Evolutionary conservation across 2,329 filamentous ascomycete species (phyloP).

Genomic region (Cytospora chrysosperma): DNA sequence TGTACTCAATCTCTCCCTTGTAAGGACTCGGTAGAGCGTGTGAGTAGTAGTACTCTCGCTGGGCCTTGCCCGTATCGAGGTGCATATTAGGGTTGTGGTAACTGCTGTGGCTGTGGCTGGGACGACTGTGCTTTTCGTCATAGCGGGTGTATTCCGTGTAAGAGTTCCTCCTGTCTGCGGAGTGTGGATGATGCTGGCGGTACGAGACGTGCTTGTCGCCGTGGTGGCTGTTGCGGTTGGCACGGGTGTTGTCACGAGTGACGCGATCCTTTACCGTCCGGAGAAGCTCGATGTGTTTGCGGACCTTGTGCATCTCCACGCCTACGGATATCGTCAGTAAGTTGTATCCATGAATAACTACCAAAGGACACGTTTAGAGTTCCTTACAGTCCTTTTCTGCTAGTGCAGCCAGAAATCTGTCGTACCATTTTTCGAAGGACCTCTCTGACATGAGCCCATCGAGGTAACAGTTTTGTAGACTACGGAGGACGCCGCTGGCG

Average conservation of each 20-base stretch:
- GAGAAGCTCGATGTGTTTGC: slow-evolving; percentile 21
- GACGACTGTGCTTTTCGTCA: slow-evolving; percentile 14
- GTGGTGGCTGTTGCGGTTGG: slow-evolving; percentile 11
- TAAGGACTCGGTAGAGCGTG: slow-evolving; percentile 22
- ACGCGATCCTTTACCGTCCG: slow-evolving; percentile 17
- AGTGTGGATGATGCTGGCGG: slow-evolving; percentile 17
- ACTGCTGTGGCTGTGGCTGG: slow-evolving; percentile 12
- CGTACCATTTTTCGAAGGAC: slow-evolving; percentile 32
- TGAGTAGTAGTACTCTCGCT: slow-evolving; percentile 22
- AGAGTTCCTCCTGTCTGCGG: slow-evolving; percentile 7
- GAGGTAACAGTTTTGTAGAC: slow-evolving; percentile 20
- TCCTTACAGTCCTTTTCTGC: slow-evolving; percentile 32
- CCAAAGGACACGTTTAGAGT: background rate
- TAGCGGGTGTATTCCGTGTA: slow-evolving; percentile 10
- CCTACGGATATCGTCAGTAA: slow-evolving; percentile 1
- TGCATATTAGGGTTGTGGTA: slow-evolving; percentile 11
- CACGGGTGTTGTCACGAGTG: slow-evolving; percentile 17
- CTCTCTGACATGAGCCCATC: slow-evolving; percentile 28
- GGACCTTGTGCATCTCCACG: slow-evolving; percentile 22
- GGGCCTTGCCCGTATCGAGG: slow-evolving; percentile 22
- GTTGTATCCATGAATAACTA: too few relatives aligned
- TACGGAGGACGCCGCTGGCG: slow-evolving; percentile 19
- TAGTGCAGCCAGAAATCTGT: slow-evolving; percentile 30
- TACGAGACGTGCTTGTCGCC: slow-evolving; percentile 14
- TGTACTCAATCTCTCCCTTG: slow-evolving; percentile 24